A percentile compares a stretch with the other conserved stretches of the same genome.
Evolutionary conservation across 2,329 filamentous ascomycete species (phyloP).

Genomic region (Phialocephala subalpina): DNA sequence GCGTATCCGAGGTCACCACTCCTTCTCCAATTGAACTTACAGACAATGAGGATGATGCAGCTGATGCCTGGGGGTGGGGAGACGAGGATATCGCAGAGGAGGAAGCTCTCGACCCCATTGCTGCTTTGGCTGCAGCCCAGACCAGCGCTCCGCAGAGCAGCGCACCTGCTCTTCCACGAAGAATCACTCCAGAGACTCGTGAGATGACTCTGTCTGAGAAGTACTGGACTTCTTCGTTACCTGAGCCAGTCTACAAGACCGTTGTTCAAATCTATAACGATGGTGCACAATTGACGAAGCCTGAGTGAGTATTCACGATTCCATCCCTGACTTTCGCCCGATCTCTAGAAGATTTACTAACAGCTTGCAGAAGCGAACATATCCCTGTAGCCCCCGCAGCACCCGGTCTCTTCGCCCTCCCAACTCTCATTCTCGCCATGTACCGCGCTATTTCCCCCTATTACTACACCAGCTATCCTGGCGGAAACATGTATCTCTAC

Average conservation of each 20-base stretch:
- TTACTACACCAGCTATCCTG: conserved; percentile 70
- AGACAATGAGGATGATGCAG: conserved; percentile 46
- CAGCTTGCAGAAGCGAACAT: conserved; percentile 51
- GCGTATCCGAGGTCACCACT: conserved; percentile 16
- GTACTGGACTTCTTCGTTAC: conserved; percentile 89
- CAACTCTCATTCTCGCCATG: conserved; percentile 77
- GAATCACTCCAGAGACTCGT: conserved; percentile 23
- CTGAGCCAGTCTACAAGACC: conserved; percentile 76
- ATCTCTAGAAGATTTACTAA: conserved; percentile 20
- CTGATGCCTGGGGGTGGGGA: conserved; percentile 81
- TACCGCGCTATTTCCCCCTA: conserved; percentile 80
- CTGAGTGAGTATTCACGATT: conserved; percentile 49
- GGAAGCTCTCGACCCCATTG: conserved; percentile 34
- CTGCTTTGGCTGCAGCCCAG: conserved; percentile 2
- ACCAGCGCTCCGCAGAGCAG: background rate
- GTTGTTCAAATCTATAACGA: conserved; percentile 68
- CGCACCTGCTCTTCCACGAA: background rate
- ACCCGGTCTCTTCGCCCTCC: conserved; percentile 73
- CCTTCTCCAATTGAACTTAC: conserved; percentile 26
- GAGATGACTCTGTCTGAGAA: conserved; percentile 84
- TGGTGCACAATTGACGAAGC: conserved; percentile 63
- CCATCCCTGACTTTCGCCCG: background rate
- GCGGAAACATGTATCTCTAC: conserved; percentile 73
- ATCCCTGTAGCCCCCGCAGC: conserved; percentile 71
- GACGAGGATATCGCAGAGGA: conserved; percentile 64